These are phyloP conservation scores for Cladorrhinum samala DNA, from an alignment of 495 filamentous ascomycete genomes.

Conservation along the genomic window DNA sequence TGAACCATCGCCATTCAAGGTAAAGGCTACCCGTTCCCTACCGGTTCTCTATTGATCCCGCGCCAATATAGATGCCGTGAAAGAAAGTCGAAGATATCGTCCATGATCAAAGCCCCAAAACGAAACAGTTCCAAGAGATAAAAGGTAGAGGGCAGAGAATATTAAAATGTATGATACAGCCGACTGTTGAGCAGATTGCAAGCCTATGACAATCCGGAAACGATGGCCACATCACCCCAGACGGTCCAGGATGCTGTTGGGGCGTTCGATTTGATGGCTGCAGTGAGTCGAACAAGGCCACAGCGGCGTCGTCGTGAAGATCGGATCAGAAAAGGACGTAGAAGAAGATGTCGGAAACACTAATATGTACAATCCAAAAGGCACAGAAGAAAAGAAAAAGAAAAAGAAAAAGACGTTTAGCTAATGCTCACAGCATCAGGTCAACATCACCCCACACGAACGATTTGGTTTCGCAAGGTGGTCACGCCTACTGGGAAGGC, in stretches of 20 bases:
- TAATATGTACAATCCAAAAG: conserved; percentile 30
- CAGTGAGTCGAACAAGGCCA: no score
- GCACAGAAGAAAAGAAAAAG: conserved; percentile 9
- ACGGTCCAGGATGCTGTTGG: no score
- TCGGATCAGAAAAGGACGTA: neutral
- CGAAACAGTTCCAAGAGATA: conserved; percentile 2
- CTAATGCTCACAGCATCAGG: conserved; percentile 15
- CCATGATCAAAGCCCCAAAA: neutral
- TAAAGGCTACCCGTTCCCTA: neutral
- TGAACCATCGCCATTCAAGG: neutral
- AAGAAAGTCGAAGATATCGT: conserved; percentile 9
- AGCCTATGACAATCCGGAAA: neutral
- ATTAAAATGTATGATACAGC: conserved; percentile 19
- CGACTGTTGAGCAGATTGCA: no score
- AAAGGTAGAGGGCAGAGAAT: conserved; percentile 2
- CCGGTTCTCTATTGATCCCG: neutral
- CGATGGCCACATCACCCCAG: neutral
- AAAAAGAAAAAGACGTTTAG: no score
- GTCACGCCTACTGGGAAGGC: conserved; percentile 22
- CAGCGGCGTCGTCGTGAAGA: no score
- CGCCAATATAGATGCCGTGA: neutral
- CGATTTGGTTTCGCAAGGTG: no score
- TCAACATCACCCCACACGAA: conserved; percentile 1
- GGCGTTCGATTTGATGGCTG: no score
- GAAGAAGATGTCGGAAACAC: conserved; percentile 4